Percentiles rank a stretch among this genome's conserved stretches.
Evolutionary conservation across 805 yeast genomes (phyloP).

Genomic region (Metschnikowia gelsemii): DNA sequence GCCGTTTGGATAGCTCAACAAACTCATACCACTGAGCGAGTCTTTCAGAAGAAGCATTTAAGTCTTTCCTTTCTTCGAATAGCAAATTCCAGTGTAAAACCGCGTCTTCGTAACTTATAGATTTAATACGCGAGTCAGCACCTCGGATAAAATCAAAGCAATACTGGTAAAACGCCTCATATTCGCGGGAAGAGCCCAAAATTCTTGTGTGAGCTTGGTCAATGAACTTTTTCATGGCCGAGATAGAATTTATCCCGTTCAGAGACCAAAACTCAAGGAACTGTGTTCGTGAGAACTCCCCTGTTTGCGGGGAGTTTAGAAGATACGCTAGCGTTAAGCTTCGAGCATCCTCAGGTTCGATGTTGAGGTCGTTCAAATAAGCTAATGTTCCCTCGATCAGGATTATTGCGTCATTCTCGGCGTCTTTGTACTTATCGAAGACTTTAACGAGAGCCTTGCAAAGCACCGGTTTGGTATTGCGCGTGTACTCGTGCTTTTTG

Average conservation of each 20-base stretch:
- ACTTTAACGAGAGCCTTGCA: constrained; percentile 24
- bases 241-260: constrained; percentile 23
- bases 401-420: constrained; percentile 40
- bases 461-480: neutral
- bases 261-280: constrained; percentile 60
- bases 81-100: constrained; percentile 76
- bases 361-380: constrained; percentile 64
- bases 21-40: constrained; percentile 60
- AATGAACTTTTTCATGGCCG: constrained; percentile 44
- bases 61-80: constrained; percentile 29
- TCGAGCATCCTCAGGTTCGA: constrained; percentile 71
- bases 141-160: constrained; percentile 68
- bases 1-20: constrained; percentile 43
- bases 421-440: constrained; percentile 35
- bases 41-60: constrained; percentile 25
- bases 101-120: constrained; percentile 59
- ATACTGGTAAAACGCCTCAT: constrained; percentile 63
- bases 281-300: constrained; percentile 49
- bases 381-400: constrained; percentile 77
- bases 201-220: constrained; percentile 8
- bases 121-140: constrained; percentile 48
- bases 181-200: constrained; percentile 37
- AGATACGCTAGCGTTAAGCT: constrained; percentile 71
- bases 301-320: constrained; percentile 64
- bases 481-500: constrained; percentile 12